Evolutionary conservation across 148 eudicot species (phyloP), one percentile per base, ranked within the genome.

Genomic region (Chenopodium quinoa): DNA sequence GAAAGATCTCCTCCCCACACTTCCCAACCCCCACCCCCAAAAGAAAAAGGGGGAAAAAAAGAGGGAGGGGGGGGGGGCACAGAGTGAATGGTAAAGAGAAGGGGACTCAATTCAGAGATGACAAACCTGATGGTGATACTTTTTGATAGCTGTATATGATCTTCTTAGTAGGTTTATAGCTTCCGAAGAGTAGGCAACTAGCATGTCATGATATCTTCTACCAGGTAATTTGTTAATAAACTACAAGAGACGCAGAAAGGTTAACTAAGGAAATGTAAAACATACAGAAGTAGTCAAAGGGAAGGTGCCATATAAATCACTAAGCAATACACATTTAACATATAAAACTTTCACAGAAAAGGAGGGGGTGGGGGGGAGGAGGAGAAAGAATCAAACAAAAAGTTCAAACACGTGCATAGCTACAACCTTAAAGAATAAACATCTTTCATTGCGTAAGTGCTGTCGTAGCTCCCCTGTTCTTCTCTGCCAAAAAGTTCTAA

Each of bases 41-140:
- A 56, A 17, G 3, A 56, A 56, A 56, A 13, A 4, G 2, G 58
- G 62, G 7, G 4, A 56, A 56, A 10, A 56, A 56, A 17, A 13
- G 25, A 23, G 25, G 25, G 25, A 23, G 25, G 25, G 25, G 25
- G 25, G 4, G 1, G 62, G 62, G 20, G 22, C 32, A 9, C 16
- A 67, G 3, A 67, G 16, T 29, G 34, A 40, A 34, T 2, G 47
- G 10, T 25, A 10, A 27, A 75, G 68, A 25, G 27, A 69, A 25
- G 27, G 23, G 60, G 31, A 20, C 25, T 17, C 54, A 7, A 65
- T 78, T 12, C 48, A 67, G 47, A 63, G 60, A 0, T 34, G 40
- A 66, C 82, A 66, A 81, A 95, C 99, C 94, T 93, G 87, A 70
- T 92, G 93, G 83, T 95, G 99, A 85, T 88, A 90, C 81, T 78